These are phyloP conservation scores for Starmera stellimalicola DNA, from an alignment of 1,139 yeast species.

Conservation along the genomic window DNA sequence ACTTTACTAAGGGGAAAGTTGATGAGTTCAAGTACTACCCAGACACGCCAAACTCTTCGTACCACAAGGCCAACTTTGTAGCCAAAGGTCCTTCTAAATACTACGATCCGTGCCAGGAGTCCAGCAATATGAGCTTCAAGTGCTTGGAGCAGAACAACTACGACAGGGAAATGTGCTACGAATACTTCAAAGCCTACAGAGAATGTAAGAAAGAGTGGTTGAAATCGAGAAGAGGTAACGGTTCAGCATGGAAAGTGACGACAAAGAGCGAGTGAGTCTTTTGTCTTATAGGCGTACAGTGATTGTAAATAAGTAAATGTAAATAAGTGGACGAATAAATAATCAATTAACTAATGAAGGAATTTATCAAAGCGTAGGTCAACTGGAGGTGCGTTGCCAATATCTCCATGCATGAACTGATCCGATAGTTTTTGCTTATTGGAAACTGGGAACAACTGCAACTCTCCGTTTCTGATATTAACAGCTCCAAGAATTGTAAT, in stretches of 20 bases:
- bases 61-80: slow-evolving; percentile 25
- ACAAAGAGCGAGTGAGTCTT: background rate
- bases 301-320: no score
- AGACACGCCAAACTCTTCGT: slow-evolving; percentile 42
- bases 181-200: slow-evolving; percentile 83
- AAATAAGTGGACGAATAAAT: no score
- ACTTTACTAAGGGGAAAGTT: slow-evolving; percentile 46
- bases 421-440: no score
- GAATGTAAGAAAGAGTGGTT: slow-evolving; percentile 86
- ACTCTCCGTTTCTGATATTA: no score
- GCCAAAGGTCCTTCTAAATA: slow-evolving; percentile 70
- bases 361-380: no score
- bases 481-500: no score
- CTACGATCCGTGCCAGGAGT: slow-evolving; percentile 89
- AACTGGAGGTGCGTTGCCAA: no score
- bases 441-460: no score
- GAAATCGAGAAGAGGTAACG: slow-evolving; percentile 25
- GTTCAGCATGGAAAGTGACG: slow-evolving; percentile 12
- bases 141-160: slow-evolving; percentile 73
- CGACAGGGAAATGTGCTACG: slow-evolving; percentile 68
- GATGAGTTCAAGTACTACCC: slow-evolving; percentile 70
- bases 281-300: no score
- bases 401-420: no score
- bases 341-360: no score
- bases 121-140: slow-evolving; percentile 75